phyloP scores from a whole-genome alignment of 176 grass and related monocot species.

The Oryza australiensis region DNA sequence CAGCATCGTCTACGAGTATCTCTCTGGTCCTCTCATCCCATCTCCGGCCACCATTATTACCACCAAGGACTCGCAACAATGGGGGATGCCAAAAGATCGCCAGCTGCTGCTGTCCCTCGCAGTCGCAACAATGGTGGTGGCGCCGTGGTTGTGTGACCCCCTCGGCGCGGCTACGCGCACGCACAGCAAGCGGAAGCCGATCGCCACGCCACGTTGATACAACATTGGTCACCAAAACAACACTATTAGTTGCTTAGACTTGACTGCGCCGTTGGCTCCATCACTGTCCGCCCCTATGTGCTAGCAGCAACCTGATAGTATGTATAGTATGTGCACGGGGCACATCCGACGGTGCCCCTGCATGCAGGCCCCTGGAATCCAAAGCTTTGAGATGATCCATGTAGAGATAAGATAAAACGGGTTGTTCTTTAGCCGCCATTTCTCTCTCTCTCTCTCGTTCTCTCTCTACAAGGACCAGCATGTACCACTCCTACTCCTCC shows the following conservation, averaged over 20 bases:
- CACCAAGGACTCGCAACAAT: background rate
- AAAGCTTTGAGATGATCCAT: background rate
- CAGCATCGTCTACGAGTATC: background rate
- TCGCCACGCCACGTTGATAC: background rate
- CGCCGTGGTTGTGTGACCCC: background rate
- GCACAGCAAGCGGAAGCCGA: background rate
- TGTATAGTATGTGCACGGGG: background rate
- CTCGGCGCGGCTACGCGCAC: slow-evolving; percentile 15
- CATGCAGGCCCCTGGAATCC: background rate
- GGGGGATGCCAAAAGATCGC: background rate
- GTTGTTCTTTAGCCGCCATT: too few species aligned
- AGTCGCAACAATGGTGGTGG: too few species aligned
- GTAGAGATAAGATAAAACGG: background rate
- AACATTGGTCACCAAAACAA: background rate
- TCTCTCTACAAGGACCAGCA: background rate
- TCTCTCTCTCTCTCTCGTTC: background rate
- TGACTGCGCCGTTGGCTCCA: too few species aligned
- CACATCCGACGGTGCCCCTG: background rate
- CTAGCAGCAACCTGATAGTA: too few species aligned
- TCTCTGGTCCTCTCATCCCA: slow-evolving; percentile 1
- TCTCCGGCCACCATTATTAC: slow-evolving; percentile 26
- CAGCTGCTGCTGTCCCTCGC: background rate
- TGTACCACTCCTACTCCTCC: background rate
- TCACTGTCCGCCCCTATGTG: too few species aligned
- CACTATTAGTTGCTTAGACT: too few species aligned